Evolutionary conservation across 805 yeast genomes (phyloP), one percentile per base, ranked within the genome.

Genomic region (Wickerhamomyces tratensis): DNA sequence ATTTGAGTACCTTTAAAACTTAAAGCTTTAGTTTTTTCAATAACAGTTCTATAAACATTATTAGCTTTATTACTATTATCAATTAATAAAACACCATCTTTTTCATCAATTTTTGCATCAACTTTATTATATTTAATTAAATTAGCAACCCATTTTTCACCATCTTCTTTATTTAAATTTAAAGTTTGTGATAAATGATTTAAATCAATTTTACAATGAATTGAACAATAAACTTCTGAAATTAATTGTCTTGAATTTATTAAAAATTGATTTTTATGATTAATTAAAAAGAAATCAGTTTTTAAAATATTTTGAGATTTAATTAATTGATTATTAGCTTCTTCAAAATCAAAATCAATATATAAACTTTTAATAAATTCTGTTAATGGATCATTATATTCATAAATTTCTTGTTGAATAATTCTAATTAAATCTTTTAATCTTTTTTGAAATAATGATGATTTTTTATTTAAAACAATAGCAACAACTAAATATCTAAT

Each of bases 21-120:
- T 52, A 79, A 63, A 5, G 78, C 78, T 67, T 79, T 79, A n/a
- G 84, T 77, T 59, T 73, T 76, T 52, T 79, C 85, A 48, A 75
- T 73, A 35, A 84, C 74, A 49, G 79, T 82, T 50, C 84, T 87
- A 63, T 82, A 71, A 36, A 77, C 76, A 51, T 77, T 67, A 40
- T 69, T 69, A 20, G 68, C 61, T 43, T 77, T 74, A 49, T 76
- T 77, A 56, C 72, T 72, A 31, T 31, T 31, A 12, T 31, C 34
- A 31, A 31, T 31, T 59, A 72, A 72, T 45, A 79, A 64, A 29
- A 75, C 69, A 36, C 73, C 76, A 48, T 70, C 73, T 38, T 67
- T 61, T 48, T 72, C 74, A 46, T 75, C 70, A 44, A 77, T 71
- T 58, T 72, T 71, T 29, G 78, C 79, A 51, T 74, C 76, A 59